Evolutionary conservation across 495 filamentous ascomycete genomes (phyloP).

Genomic region (Aspergillus sclerotiicarbonarius): DNA sequence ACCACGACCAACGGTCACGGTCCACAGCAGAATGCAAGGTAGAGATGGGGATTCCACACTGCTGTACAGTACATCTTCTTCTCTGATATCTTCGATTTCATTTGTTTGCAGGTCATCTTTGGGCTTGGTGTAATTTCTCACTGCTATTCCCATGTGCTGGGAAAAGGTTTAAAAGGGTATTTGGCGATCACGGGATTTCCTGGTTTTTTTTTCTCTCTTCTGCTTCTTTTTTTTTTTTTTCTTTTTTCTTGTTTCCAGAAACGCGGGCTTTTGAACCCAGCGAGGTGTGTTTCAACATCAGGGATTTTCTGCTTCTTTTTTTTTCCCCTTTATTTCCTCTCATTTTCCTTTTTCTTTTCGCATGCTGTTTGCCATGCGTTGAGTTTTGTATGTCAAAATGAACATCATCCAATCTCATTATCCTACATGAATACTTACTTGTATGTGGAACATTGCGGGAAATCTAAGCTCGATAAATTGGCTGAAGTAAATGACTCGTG

Average conservation of each 20-base stretch:
- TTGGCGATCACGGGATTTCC: background rate
- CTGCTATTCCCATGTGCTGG: constrained; percentile 4
- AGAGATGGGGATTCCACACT: constrained; percentile 1
- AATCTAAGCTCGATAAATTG: background rate
- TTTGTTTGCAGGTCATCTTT: constrained; percentile 1
- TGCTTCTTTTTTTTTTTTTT: background rate
- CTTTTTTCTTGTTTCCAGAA: background rate
- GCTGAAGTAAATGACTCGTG: background rate
- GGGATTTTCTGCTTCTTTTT: constrained; percentile 2
- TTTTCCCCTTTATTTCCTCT: constrained; percentile 4
- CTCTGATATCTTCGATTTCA: background rate
- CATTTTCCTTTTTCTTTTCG: constrained; percentile 1
- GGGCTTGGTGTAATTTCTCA: constrained; percentile 9
- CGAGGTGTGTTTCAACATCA: constrained; percentile 9
- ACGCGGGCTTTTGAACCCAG: constrained; percentile 3
- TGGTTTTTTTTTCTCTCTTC: background rate
- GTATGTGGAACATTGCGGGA: background rate
- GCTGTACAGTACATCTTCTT: constrained; percentile 20
- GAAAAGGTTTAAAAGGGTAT: constrained; percentile 7
- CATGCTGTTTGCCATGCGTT: background rate
- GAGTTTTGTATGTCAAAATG: background rate
- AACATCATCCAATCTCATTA: background rate
- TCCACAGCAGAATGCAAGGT: constrained; percentile 23
- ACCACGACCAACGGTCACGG: constrained; percentile 35
- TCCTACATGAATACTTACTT: background rate